Evolutionary conservation across 106 monocot genomes (phyloP), one percentile per base, ranked within the genome.

Genomic region (Dendrobium chrysotoxum): DNA sequence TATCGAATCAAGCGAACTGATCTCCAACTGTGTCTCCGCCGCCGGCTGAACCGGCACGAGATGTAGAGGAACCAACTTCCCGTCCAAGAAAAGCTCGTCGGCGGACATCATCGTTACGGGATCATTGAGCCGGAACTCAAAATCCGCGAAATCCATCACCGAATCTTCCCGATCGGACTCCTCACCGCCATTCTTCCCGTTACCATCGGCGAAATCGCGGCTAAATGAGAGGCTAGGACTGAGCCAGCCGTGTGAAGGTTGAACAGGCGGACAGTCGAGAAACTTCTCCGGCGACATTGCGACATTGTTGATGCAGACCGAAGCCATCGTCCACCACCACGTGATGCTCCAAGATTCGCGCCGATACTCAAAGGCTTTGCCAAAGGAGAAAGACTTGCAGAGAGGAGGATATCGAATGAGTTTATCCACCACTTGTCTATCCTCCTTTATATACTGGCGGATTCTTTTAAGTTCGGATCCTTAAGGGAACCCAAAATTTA

Each of bases 11-110:
- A 20, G 44, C 71, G 54, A n/a, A 46, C 40, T 39, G 16, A 30
- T 41, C 66, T 75, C 31, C 75, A 81, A 10, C 28, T 53, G 42
- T 3, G 25, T 35, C 46, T 55, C 79, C 57, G 44, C 67, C 44
- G 20, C 38, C 39, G 86, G 79, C 50, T 11, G 75, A 39, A 65
- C 42, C 45, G 7, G 50, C 30, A 67, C 75, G 77, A 82, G 75
- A 13, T 87, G 92, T 5, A 99, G 88, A 4, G 98, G 92, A 5
- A 99, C 86, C 16, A 99, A 87, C 86, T 95, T 95, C 20, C 98
- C 98, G 15, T 90, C 86, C 28, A 87, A 85, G 85, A 99, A 95
- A 28, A 99, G 92, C 87, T 99, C 86, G 61, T 99, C 96, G 16
- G 96, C 96, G 7, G 91, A 78, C 72, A 93, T 87, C 93, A 93